These are phyloP conservation scores for Begonia loranthoides DNA, from an alignment of 306 rosid genomes.

Conservation along the genomic window DNA sequence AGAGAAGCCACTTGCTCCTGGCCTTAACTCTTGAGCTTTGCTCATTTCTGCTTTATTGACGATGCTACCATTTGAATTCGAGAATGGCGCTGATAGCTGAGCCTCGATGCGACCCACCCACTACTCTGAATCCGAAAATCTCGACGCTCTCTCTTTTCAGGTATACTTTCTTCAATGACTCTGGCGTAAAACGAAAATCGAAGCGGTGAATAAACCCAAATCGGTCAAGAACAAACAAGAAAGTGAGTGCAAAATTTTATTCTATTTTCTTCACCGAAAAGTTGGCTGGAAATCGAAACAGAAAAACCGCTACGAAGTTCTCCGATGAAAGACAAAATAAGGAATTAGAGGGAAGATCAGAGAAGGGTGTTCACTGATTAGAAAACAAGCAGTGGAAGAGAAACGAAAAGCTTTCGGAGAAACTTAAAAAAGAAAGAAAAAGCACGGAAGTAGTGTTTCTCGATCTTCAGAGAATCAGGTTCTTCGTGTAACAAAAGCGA, in stretches of 20 bases:
- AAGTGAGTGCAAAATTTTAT: not conserved
- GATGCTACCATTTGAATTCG: no score
- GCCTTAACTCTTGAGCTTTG: conserved; percentile 41
- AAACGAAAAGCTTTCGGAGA: conserved; percentile 10
- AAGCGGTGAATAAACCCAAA: not conserved
- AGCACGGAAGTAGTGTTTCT: conserved; percentile 15
- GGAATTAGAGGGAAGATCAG: not conserved
- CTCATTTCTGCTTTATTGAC: conserved; percentile 19
- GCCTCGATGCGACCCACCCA: conserved; percentile 3
- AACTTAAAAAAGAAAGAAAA: not conserved
- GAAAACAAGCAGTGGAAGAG: not conserved
- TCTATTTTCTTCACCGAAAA: conserved; percentile 13
- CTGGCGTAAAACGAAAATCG: not conserved
- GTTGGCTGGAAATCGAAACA: conserved; percentile 20
- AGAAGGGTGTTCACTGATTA: conserved; percentile 2
- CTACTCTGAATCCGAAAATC: not conserved
- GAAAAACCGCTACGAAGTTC: conserved; percentile 16
- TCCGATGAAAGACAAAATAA: no score
- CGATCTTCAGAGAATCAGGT: conserved; percentile 48
- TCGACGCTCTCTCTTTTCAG: conserved; percentile 5
- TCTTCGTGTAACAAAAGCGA: conserved; percentile 25
- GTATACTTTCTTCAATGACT: conserved; percentile 13
- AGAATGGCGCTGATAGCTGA: no score
- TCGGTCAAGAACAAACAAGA: conserved; percentile 2
- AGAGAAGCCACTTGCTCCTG: conserved; percentile 22